Base-by-base conservation (phyloP, 805 yeast genomes). In the Teunomyces gatunensis region DNA sequence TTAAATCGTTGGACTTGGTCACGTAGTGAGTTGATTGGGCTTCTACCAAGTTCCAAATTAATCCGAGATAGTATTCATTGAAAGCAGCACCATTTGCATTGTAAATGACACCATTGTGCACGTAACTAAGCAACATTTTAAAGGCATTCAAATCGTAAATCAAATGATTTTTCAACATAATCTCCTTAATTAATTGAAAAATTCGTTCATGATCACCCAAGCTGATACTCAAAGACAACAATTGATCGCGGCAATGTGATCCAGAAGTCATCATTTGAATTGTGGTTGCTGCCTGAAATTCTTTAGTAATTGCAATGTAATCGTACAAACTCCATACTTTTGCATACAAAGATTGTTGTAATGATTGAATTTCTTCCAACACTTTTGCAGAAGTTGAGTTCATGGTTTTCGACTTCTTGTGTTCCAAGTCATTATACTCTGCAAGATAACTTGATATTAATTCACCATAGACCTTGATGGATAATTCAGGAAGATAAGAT, bases 161-260 rank as follows among this genome's bases (percentile, higher is more conserved):
- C 29, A 61, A 50, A 43, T 67, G 68, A 29, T 67, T 56, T 44
- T 61, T 66, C 18, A 69, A 36, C 28, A 71, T 47, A 2, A 72
- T 49, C 36, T 70, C 69, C 48, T 71, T 73, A 15, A 70, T 56
- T 30, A 73, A 46, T 46, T 71, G 73, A 45, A 63, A 69, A 11
- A 65, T 55, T 21, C 58, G 59, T 37, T 67, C 61, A 44, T 60
- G 65, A 47, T 73, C 76, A 4, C 67, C 65, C 34, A 61, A 46
- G 44, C 65, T 69, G 13, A 73, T 58, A 34, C 66, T 54, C 6
- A 68, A 52, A 0, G 71, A 58, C 21, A 73, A 57, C 18, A 73
- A 51, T 32, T 49, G 39, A 42, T 69, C 72, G 45, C 69, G 65
- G 43, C 69, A 57, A 20, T 49, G 51, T 35, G 42, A 47, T 34